Evolutionary conservation across 306 rosid species (phyloP), one percentile per base, ranked within the genome.

Genomic region (Rosa multiflora): DNA sequence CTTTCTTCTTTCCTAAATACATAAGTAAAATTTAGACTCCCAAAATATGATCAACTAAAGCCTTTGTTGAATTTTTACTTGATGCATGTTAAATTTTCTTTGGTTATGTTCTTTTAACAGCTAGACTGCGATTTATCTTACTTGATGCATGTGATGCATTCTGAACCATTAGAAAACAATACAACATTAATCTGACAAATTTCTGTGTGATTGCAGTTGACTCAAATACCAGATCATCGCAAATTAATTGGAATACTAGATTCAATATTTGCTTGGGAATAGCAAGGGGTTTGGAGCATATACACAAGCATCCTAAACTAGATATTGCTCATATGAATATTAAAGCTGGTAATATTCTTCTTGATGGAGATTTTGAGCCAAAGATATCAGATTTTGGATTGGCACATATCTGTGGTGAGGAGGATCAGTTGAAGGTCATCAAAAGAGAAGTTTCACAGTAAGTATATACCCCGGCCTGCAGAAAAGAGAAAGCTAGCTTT

Each of bases 271-370:
- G 80, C 15, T 35, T 48, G 71, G 80, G 52, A 4, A 76, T 76
- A 29, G 73, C 80, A 5, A 66, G 55, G 23, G 80, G 73, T 76
- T 76, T 76, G 73, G 35, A 76, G 51, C 48, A 76, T 76, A 66
- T 76, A 44, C 73, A 76, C 20, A 63, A 67, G 37, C 79, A 44
- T 62, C 56, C 58, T 8, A 76, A 49, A 75, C 35, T 43, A 20
- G 15, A n/a, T 70, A 46, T 62, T 10, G 79, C 64, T 62, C 72
- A 62, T 48, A 62, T 56, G 61, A 56, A 69, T 61, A 62, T 76
- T 10, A 76, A 76, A 29, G 72, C 79, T 78, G 52, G n/a, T 21
- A 78, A 78, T 69, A 67, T 78, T 55, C 81, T 78, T 15, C 81
- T 78, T 39, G 58, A 78, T 42, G 44, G n/a, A n/a, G n/a, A n/a